phyloP scores from a whole-genome alignment of 495 filamentous ascomycete genomes.

The Trichoderma reesei region DNA sequence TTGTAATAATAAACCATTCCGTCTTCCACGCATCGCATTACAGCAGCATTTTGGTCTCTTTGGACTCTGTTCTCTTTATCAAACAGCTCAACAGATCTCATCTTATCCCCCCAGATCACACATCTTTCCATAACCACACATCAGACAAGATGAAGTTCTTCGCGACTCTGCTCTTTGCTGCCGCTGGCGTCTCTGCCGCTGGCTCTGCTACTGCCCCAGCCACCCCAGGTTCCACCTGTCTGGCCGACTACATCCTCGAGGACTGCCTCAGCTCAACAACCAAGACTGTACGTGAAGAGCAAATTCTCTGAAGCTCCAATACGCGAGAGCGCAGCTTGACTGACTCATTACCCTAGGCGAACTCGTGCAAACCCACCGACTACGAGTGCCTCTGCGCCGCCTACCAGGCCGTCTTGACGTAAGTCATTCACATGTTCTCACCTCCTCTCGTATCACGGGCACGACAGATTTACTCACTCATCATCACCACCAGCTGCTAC shows the following conservation, averaged over 20 bases:
- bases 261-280: not conserved
- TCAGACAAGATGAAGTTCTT: conserved; percentile 11
- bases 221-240: not conserved
- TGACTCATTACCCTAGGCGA: not conserved
- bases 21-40: not conserved
- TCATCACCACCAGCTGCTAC: conserved; percentile 10
- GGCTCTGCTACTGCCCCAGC: not conserved
- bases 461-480: no score
- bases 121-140: not conserved
- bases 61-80: no score
- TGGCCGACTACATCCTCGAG: conserved; percentile 12
- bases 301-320: no score
- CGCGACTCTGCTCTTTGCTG: not conserved
- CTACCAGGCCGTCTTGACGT: conserved; percentile 9
- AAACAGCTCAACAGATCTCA: no score
- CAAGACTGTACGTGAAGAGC: not conserved
- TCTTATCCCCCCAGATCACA: not conserved
- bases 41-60: not conserved
- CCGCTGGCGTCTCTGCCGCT: conserved; percentile 8
- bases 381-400: conserved; percentile 9
- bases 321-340: not conserved
- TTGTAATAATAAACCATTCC: not conserved
- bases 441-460: no score
- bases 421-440: not conserved
- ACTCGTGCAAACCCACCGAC: not conserved